Percentiles rank a stretch among this genome's conserved stretches.
These are phyloP conservation scores for Cucumis melo DNA, from an alignment of 306 rosid genomes.

Conservation along the genomic window DNA sequence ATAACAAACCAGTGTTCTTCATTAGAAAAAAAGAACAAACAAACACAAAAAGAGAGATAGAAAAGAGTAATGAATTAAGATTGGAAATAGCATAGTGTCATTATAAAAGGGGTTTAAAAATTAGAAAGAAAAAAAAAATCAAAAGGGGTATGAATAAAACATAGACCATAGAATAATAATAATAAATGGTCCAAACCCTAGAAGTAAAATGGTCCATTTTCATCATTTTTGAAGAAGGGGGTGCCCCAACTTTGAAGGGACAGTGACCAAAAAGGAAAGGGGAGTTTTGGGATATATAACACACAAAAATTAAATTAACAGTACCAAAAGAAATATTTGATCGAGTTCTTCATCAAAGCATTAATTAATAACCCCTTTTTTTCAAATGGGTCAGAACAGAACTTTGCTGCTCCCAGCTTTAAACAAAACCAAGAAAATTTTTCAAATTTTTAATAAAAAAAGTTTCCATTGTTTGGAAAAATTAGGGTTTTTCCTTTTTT, in stretches of 20 bases:
- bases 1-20: neutral
- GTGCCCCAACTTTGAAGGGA: neutral
- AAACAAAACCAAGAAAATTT: neutral
- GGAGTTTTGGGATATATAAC: neutral
- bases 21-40: neutral
- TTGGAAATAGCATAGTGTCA: neutral
- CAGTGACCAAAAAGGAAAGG: slow-evolving; percentile 7
- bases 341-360: neutral
- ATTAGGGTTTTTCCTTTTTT: slow-evolving; percentile 2
- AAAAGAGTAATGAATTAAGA: neutral
- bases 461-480: neutral
- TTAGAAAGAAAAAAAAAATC: neutral
- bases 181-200: neutral
- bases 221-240: neutral
- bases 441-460: neutral
- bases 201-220: neutral
- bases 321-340: neutral
- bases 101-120: neutral
- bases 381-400: slow-evolving; percentile 1
- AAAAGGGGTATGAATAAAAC: neutral
- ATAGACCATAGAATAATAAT: neutral
- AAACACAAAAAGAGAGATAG: neutral
- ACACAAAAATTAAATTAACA: neutral
- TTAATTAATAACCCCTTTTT: neutral
- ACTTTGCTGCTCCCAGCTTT: neutral